phyloP scores from a whole-genome alignment of 2,329 filamentous ascomycete species.

The Epichloe gansuensis region DNA sequence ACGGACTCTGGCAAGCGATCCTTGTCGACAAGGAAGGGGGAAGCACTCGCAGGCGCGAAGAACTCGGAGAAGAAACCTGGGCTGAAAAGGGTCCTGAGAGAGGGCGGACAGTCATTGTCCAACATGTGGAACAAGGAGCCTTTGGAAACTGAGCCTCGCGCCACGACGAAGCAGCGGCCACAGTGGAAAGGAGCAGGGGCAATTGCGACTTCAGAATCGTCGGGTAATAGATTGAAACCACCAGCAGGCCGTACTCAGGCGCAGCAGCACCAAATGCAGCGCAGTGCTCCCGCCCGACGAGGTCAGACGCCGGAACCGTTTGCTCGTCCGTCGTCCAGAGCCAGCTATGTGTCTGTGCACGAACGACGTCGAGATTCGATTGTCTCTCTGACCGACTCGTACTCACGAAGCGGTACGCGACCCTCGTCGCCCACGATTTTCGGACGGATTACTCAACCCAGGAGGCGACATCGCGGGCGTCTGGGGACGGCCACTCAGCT shows the following conservation, averaged over 20 bases:
- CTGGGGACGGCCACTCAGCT: conserved; percentile 8
- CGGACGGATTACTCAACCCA: conserved; percentile 15
- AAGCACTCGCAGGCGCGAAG: conserved; percentile 12
- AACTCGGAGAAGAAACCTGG: conserved; percentile 13
- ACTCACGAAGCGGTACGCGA: conserved; percentile 34
- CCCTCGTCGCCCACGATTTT: conserved; percentile 31
- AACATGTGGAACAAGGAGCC: conserved; percentile 39
- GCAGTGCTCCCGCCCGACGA: background rate
- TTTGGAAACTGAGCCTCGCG: conserved; percentile 11
- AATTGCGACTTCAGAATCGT: background rate
- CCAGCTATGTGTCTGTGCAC: conserved; percentile 38
- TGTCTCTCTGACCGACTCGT: conserved; percentile 43
- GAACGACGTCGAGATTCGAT: conserved; percentile 41
- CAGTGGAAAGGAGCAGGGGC: conserved; percentile 14
- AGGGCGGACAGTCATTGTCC: conserved; percentile 33
- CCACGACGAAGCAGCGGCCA: conserved; percentile 12
- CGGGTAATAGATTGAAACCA: conserved; percentile 1
- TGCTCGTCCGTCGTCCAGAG: conserved; percentile 29
- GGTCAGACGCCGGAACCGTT: conserved; percentile 17
- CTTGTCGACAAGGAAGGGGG: conserved; percentile 18
- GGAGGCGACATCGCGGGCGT: conserved; percentile 11
- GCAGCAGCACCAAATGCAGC: conserved; percentile 5
- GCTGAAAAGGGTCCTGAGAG: conserved; percentile 37
- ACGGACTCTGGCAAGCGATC: conserved; percentile 6
- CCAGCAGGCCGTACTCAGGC: conserved; percentile 4